Base-by-base conservation (phyloP, 345 rosid species). In the Diplotaxis tenuifolia region DNA sequence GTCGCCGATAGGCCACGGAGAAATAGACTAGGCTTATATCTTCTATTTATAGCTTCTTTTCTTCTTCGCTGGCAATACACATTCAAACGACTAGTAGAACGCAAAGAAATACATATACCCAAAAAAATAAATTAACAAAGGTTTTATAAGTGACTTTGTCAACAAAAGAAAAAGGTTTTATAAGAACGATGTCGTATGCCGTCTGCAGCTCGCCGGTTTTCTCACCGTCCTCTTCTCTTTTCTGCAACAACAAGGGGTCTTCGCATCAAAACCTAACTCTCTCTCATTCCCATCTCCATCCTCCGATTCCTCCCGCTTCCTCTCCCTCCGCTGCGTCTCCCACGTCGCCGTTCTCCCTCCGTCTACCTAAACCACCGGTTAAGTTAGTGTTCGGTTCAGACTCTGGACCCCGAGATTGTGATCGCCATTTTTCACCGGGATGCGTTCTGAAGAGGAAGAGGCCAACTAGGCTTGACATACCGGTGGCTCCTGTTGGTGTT, bases 121-220 rank as follows among this genome's bases (percentile, higher is more conserved):
- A 3, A 29, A 27, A 21, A 55, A 15, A 27, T 7, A n/a, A 18
- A 14, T 57, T 11, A 6, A 2, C 62, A 57, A 15, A 18, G 19
- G 20, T 50, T 50, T 6, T 5, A 25, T 25, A 25, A 5, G 28
- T n/a, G n/a, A n/a, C n/a, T n/a, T n/a, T n/a, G n/a, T n/a, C n/a
- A n/a, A n/a, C n/a, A n/a, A n/a, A n/a, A n/a, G n/a, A n/a, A n/a
- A n/a, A n/a, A 38, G n/a, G 45, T 12, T 10, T 12, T 21, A 21
- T 0, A 5, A 14, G 11, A 25, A 61, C 58, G n/a, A 90, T 90
- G 98, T 83, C 91, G 54, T 82, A 90, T 15, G 88, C 92, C 2
- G 84, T 89, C 2, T 76, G 88, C 11, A 88, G 72, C 56, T 90
- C 96, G 7, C 96, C 96, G 23, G 92, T 86, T 5, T 93, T 90